Percentiles rank a stretch among this genome's conserved stretches.
phyloP scores from a whole-genome alignment of 2,329 filamentous ascomycete species.

The Fusarium continuum region DNA sequence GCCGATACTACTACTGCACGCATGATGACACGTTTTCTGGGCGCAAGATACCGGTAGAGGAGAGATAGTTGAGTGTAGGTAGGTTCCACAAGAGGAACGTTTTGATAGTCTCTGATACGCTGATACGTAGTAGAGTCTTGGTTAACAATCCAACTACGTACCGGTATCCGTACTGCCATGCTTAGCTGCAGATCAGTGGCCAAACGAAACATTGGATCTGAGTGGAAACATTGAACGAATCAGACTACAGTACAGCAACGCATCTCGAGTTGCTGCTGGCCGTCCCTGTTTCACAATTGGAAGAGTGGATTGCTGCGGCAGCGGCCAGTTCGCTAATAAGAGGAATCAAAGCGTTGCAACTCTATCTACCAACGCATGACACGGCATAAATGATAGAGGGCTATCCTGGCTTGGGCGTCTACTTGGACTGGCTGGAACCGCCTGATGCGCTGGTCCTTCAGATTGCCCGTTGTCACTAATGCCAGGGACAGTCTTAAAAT shows the following conservation, averaged over 20 bases:
- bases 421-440: conserved; percentile 35
- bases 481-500: conserved; percentile 15
- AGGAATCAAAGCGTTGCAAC: conserved; percentile 7
- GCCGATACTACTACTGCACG: conserved; percentile 19
- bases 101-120: conserved; percentile 8
- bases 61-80: conserved; percentile 4
- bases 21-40: conserved; percentile 36
- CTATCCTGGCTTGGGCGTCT: conserved; percentile 18
- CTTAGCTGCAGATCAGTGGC: conserved; percentile 13
- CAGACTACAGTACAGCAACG: conserved; percentile 7
- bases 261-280: conserved; percentile 18
- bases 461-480: background rate
- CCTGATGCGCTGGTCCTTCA: conserved; percentile 4
- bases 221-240: conserved; percentile 34
- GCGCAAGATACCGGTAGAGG: conserved; percentile 3
- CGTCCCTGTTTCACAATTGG: conserved; percentile 31
- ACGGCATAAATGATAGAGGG: conserved; percentile 20
- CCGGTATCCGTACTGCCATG: too few relatives aligned
- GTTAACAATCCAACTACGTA: conserved; percentile 2
- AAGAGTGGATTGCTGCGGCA: conserved; percentile 1
- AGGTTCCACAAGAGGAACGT: conserved; percentile 26
- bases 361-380: conserved; percentile 22
- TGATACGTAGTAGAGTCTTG: too few relatives aligned
- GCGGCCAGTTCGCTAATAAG: conserved; percentile 7
- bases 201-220: conserved; percentile 17